phyloP scores from a whole-genome alignment of 108 stramenopile genomes.

The Ochromonas danica region DNA sequence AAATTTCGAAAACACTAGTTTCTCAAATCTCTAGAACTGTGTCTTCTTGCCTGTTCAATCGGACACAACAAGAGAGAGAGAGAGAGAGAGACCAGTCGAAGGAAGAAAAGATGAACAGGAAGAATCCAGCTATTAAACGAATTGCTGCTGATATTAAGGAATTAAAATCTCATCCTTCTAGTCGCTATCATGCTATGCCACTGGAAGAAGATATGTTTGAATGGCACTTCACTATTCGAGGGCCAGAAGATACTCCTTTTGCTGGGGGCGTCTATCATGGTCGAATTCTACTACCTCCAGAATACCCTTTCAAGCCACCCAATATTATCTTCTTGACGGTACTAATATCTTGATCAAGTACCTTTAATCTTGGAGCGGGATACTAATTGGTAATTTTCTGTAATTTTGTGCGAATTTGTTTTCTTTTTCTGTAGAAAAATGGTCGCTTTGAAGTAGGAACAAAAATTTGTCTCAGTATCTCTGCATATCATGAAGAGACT shows the following conservation, averaged over 20 bases:
- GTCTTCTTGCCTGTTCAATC: too few relatives aligned
- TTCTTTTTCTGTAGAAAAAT: slow-evolving; percentile 47
- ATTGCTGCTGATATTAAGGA: slow-evolving; percentile 90
- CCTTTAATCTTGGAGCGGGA: too few relatives aligned
- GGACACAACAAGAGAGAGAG: too few relatives aligned
- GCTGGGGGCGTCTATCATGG: slow-evolving; percentile 95
- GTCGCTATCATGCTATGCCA: slow-evolving; percentile 83
- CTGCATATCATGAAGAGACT: slow-evolving; percentile 91
- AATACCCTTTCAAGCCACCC: slow-evolving; percentile 91
- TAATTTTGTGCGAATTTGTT: too few relatives aligned
- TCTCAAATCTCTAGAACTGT: too few relatives aligned
- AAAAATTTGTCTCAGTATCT: slow-evolving; percentile 91
- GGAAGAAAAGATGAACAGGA: not conserved
- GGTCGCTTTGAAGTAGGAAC: slow-evolving; percentile 90
- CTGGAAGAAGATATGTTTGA: slow-evolving; percentile 74
- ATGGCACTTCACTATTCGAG: slow-evolving; percentile 96
- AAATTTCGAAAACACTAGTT: too few relatives aligned
- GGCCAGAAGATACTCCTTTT: slow-evolving; percentile 65
- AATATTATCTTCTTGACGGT: slow-evolving; percentile 89
- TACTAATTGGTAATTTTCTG: too few relatives aligned
- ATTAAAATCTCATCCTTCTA: slow-evolving; percentile 83
- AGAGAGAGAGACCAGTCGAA: too few relatives aligned
- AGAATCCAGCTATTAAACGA: slow-evolving; percentile 52
- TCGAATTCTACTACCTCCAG: slow-evolving; percentile 73
- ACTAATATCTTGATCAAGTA: too few relatives aligned